phyloP scores from a whole-genome alignment of 768 basidiomycete species.

The Rubroboletus satanas region DNA sequence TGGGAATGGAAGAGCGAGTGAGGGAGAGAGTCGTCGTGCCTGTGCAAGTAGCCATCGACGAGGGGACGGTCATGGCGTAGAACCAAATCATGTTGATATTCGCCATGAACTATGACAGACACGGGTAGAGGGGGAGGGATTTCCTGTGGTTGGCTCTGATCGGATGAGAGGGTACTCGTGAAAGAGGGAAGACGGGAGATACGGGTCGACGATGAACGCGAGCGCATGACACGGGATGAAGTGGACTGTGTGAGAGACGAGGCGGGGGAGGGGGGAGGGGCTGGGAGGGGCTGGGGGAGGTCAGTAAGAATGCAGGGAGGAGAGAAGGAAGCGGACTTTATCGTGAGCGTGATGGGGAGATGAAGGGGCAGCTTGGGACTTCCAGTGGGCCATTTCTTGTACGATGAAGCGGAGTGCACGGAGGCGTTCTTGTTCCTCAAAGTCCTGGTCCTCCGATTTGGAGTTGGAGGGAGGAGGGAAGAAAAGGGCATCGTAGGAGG shows the following conservation, averaged over 20 bases:
- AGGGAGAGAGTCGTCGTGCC: constrained; percentile 13
- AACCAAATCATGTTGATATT: constrained; percentile 26
- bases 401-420: constrained; percentile 36
- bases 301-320: not conserved
- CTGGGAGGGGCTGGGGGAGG: constrained; percentile 15
- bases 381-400: constrained; percentile 33
- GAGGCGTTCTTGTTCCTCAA: constrained; percentile 31
- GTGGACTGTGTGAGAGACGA: constrained; percentile 26
- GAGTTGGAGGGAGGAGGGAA: constrained; percentile 21
- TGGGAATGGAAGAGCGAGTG: not conserved
- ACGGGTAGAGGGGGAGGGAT: constrained; percentile 25
- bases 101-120: constrained; percentile 30
- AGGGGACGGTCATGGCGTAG: constrained; percentile 14
- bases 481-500: constrained; percentile 35
- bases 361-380: not conserved
- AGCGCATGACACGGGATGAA: constrained; percentile 27
- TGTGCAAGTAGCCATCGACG: constrained; percentile 12
- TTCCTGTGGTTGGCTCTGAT: constrained; percentile 30
- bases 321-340: constrained; percentile 7
- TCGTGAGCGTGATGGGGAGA: constrained; percentile 5
- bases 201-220: constrained; percentile 29
- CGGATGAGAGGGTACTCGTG: constrained; percentile 32
- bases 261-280: constrained; percentile 26
- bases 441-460: constrained; percentile 10
- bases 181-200: constrained; percentile 33